Conservation (phyloP, 2,329 filamentous ascomycete species). For the Cordyceps cicadae region DNA sequence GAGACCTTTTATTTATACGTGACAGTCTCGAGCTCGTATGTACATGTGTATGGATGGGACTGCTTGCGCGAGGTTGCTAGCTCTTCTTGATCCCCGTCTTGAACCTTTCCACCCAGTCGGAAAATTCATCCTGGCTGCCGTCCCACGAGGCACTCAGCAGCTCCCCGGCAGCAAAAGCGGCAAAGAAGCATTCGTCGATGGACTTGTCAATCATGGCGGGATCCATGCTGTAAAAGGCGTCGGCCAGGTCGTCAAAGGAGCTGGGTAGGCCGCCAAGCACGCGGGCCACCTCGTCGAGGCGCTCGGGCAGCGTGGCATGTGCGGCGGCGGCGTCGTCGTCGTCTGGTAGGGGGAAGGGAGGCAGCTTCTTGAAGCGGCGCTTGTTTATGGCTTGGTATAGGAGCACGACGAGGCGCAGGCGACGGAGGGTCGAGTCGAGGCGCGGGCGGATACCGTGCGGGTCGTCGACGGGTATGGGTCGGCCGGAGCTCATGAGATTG, state of each 20-base stretch:
- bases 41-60: neutral
- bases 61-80: neutral
- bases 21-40: neutral
- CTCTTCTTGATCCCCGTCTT: constrained; percentile 42
- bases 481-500: constrained; percentile 55
- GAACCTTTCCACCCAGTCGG: constrained; percentile 60
- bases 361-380: constrained; percentile 55
- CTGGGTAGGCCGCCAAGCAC: constrained; percentile 55
- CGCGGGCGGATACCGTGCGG: constrained; percentile 56
- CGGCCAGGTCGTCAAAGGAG: constrained; percentile 61
- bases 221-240: constrained; percentile 63
- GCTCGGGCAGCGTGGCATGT: constrained; percentile 26
- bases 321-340: too few species aligned
- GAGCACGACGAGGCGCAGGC: constrained; percentile 57
- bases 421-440: constrained; percentile 55
- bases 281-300: constrained; percentile 48
- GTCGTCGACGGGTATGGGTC: constrained; percentile 55
- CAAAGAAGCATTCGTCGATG: constrained; percentile 52
- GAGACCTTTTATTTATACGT: neutral
- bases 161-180: constrained; percentile 49
- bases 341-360: constrained; percentile 29
- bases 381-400: constrained; percentile 64
- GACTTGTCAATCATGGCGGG: constrained; percentile 47
- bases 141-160: constrained; percentile 54
- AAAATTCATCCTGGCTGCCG: constrained; percentile 65